Evolutionary conservation across 1,284 basidiomycete species (phyloP).

Genomic region (Volvariella surrecta): DNA sequence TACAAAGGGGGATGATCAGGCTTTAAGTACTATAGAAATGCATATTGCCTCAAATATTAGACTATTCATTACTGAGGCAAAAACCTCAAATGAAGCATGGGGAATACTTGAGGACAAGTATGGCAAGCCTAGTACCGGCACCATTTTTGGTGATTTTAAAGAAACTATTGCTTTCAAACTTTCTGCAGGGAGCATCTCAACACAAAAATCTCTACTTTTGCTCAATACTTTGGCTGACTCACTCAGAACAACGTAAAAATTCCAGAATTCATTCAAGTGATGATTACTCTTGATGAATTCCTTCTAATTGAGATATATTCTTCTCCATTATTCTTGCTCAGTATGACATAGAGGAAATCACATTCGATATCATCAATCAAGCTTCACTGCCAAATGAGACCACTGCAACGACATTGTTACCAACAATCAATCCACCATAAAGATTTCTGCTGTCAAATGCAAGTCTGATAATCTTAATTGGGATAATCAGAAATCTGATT

Average conservation of each 20-base stretch:
- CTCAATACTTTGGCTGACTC: neutral
- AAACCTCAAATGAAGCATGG: no score
- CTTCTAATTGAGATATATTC: constrained; percentile 1
- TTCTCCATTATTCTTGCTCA: neutral
- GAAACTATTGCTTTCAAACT: no score
- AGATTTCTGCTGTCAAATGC: constrained; percentile 5
- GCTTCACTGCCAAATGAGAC: neutral
- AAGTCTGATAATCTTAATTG: constrained; percentile 2
- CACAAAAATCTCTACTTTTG: neutral
- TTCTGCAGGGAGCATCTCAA: neutral
- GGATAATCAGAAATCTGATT: neutral
- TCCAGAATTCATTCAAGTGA: neutral
- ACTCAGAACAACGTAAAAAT: neutral
- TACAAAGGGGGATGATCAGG: no score
- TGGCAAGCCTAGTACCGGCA: no score
- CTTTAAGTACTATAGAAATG: no score
- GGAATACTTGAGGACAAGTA: no score
- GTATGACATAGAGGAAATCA: neutral
- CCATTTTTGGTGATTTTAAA: no score
- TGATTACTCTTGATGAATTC: constrained; percentile 2
- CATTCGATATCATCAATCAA: neutral
- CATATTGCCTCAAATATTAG: no score
- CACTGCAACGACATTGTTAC: neutral
- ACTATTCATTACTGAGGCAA: no score
- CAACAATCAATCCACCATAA: neutral